Percentiles rank a stretch among this genome's conserved stretches.
Conservation (phyloP, 192 early-diverging fungal genomes). For the Backusella circina region DNA sequence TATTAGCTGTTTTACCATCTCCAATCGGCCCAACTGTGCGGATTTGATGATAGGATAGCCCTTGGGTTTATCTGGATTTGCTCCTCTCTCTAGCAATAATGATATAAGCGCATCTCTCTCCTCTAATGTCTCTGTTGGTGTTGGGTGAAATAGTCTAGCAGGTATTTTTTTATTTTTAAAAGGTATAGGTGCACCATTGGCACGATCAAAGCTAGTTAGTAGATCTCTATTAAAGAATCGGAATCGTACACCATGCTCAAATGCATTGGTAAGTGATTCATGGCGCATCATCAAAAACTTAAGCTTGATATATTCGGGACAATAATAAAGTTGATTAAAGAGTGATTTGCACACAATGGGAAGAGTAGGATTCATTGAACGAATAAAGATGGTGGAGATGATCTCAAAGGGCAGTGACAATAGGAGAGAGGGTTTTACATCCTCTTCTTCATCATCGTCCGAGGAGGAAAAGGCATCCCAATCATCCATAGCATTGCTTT, state of each 20-base stretch:
- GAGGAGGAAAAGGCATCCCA: neutral
- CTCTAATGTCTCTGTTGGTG: neutral
- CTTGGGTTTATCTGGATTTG: constrained; percentile 28
- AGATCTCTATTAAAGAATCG: constrained; percentile 24
- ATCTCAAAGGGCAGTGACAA: constrained; percentile 29
- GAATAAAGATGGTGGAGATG: constrained; percentile 29
- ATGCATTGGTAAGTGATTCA: neutral
- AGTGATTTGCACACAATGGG: constrained; percentile 13
- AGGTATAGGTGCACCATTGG: neutral
- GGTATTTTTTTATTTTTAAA: constrained; percentile 26
- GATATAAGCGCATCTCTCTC: constrained; percentile 13
- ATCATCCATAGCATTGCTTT: neutral
- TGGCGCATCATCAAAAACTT: constrained; percentile 16
- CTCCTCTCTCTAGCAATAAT: constrained; percentile 32
- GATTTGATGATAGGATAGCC: constrained; percentile 43
- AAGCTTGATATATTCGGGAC: constrained; percentile 14
- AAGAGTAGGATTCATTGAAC: constrained; percentile 21
- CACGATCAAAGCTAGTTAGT: constrained; percentile 8
- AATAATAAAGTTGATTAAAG: constrained; percentile 7
- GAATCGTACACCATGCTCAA: constrained; percentile 10
- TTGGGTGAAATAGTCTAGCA: constrained; percentile 16
- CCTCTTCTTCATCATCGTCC: neutral
- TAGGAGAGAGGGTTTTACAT: neutral
- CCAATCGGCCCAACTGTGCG: constrained; percentile 24
- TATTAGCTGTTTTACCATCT: constrained; percentile 31